Evolutionary conservation across 305 asterid genomes (phyloP).

Genomic region (Stenogyne calaminthoides): DNA sequence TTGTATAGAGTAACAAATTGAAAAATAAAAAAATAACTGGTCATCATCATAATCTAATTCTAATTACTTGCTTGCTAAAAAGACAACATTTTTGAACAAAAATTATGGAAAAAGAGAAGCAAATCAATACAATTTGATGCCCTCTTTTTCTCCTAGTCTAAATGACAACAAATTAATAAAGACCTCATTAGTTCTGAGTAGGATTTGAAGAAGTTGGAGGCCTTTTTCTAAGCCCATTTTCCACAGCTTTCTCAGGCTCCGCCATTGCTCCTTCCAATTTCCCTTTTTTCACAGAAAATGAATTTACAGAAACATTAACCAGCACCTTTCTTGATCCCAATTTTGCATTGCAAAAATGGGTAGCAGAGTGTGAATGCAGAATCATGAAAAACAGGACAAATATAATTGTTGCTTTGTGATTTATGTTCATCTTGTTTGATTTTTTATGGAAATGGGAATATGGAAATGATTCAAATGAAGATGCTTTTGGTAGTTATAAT

Average conservation of each 20-base stretch:
- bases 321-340: slow-evolving; percentile 45
- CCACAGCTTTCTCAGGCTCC: slow-evolving; percentile 48
- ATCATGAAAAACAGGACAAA: slow-evolving; percentile 36
- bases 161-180: not conserved
- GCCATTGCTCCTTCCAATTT: slow-evolving; percentile 31
- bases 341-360: slow-evolving; percentile 1
- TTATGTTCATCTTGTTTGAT: slow-evolving; percentile 2
- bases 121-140: not conserved
- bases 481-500: slow-evolving; percentile 10
- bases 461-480: not conserved
- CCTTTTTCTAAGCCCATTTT: slow-evolving; percentile 43
- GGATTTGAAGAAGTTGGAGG: slow-evolving; percentile 71
- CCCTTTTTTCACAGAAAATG: slow-evolving; percentile 33
- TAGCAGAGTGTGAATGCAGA: slow-evolving; percentile 25
- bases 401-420: slow-evolving; percentile 26
- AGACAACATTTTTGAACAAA: slow-evolving; percentile 26
- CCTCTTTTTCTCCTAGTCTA: slow-evolving; percentile 33
- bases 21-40: not conserved
- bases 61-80: slow-evolving; percentile 16
- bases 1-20: no score
- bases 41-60: not conserved
- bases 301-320: slow-evolving; percentile 24
- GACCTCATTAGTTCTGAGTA: slow-evolving; percentile 47
- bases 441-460: not conserved
- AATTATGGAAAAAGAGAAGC: slow-evolving; percentile 35